These are phyloP conservation scores for Gracilaria domingensis DNA, from an alignment of 23 red algal genomes.

Conservation along the genomic window DNA sequence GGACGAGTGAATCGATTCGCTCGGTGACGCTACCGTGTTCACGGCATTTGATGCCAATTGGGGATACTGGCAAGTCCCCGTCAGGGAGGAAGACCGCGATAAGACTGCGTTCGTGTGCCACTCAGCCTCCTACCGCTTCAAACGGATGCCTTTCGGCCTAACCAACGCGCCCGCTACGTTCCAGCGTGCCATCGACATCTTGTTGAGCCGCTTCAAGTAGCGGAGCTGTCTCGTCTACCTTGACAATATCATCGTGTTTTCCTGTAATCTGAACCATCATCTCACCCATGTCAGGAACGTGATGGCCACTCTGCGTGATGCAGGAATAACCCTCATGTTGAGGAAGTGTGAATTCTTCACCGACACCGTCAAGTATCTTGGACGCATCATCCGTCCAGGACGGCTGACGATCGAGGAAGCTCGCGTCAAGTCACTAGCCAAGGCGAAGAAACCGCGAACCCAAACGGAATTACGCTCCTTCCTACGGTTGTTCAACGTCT, in stretches of 20 bases:
- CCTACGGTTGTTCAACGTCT: conserved; percentile 25
- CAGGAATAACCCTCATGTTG: conserved; percentile 8
- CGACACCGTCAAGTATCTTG: neutral
- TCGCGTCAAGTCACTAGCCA: neutral
- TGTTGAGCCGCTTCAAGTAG: too few relatives aligned
- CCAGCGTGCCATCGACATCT: too few relatives aligned
- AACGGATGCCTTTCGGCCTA: too few relatives aligned
- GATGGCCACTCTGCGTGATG: neutral
- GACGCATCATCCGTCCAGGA: too few relatives aligned
- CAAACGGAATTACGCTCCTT: conserved; percentile 38
- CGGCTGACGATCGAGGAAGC: too few relatives aligned
- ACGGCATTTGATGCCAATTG: too few relatives aligned
- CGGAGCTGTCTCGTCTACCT: neutral
- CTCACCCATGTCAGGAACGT: conserved; percentile 2
- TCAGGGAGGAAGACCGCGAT: too few relatives aligned
- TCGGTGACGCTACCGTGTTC: too few relatives aligned
- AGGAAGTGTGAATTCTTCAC: conserved; percentile 28
- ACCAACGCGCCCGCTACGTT: too few relatives aligned
- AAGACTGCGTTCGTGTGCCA: too few relatives aligned
- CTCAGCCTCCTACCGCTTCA: too few relatives aligned
- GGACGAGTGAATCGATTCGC: neutral
- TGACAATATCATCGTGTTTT: neutral
- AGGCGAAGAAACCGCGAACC: conserved; percentile 28
- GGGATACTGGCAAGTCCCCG: neutral
- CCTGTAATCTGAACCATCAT: neutral